phyloP scores from a whole-genome alignment of 2,329 filamentous ascomycete species.

The Fonsecaea erecta region DNA sequence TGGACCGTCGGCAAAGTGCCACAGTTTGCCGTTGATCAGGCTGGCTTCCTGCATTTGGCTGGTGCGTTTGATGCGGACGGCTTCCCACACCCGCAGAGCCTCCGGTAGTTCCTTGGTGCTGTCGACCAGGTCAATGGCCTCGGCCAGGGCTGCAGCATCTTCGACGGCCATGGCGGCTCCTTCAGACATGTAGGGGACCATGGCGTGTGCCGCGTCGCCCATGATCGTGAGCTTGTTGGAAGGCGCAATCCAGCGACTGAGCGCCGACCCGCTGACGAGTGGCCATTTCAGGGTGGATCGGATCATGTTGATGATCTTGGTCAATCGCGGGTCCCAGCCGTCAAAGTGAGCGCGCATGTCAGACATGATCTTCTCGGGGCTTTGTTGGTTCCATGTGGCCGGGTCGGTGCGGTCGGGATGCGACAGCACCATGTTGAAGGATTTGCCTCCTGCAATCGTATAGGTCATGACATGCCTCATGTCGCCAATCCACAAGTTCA shows the following conservation, averaged over 20 bases:
- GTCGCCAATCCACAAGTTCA: constrained; percentile 41
- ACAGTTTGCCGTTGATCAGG: constrained; percentile 53
- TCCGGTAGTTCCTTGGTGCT: constrained; percentile 38
- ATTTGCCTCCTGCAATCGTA: constrained; percentile 42
- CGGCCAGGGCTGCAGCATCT: constrained; percentile 48
- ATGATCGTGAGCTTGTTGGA: constrained; percentile 46
- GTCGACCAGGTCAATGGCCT: constrained; percentile 21
- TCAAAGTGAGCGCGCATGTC: constrained; percentile 32
- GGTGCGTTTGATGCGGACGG: constrained; percentile 43
- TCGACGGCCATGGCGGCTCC: constrained; percentile 53
- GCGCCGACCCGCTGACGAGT: constrained; percentile 32
- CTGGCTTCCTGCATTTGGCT: constrained; percentile 53
- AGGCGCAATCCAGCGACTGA: constrained; percentile 41
- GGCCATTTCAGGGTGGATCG: constrained; percentile 46
- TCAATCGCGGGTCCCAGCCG: constrained; percentile 40
- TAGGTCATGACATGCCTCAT: constrained; percentile 41
- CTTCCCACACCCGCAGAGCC: constrained; percentile 47
- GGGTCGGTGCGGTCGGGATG: constrained; percentile 48
- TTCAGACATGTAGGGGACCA: constrained; percentile 53
- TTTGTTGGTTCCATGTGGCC: constrained; percentile 38
- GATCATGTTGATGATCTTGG: constrained; percentile 46
- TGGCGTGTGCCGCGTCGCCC: constrained; percentile 52
- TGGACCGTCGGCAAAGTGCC: constrained; percentile 54
- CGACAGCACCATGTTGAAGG: constrained; percentile 55
- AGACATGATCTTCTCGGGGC: constrained; percentile 43